phyloP scores from a whole-genome alignment of 2,329 filamentous ascomycete species.

The Emericellopsis cladophorae region DNA sequence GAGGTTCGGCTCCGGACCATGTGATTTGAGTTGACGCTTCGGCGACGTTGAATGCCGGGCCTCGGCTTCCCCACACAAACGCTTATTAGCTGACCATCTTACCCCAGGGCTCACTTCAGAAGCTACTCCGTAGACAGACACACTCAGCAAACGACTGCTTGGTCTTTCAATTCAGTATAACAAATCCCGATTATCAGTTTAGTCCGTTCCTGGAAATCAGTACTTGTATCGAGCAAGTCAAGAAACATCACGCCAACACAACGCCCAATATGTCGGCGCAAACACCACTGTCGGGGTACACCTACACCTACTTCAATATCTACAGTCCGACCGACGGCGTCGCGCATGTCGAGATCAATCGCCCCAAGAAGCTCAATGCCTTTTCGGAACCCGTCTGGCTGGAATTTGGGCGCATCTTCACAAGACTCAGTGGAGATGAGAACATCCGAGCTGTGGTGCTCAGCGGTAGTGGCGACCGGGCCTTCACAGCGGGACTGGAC shows the following conservation, averaged over 20 bases:
- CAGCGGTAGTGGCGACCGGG: constrained; percentile 68
- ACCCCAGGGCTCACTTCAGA: background rate
- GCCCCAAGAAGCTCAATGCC: constrained; percentile 76
- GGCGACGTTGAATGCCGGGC: background rate
- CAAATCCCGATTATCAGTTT: too few relatives aligned
- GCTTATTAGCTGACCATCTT: background rate
- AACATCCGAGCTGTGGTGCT: constrained; percentile 67
- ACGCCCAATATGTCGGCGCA: constrained; percentile 7
- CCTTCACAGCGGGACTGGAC: constrained; percentile 80
- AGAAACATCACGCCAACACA: background rate
- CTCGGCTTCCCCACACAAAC: constrained; percentile 1
- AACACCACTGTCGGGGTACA: constrained; percentile 22
- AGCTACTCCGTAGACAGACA: too few relatives aligned
- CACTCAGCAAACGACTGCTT: too few relatives aligned
- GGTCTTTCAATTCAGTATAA: too few relatives aligned
- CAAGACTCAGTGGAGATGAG: constrained; percentile 56
- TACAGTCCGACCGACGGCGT: constrained; percentile 61
- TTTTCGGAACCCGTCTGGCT: constrained; percentile 80
- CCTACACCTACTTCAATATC: constrained; percentile 59
- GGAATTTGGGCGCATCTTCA: constrained; percentile 64
- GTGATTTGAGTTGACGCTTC: background rate
- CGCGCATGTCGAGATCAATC: constrained; percentile 86
- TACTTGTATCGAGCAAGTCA: background rate
- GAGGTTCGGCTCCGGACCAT: too few relatives aligned
- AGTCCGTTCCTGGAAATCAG: background rate